Base-by-base conservation (phyloP, 2,329 filamentous ascomycete genomes). In the Aspergillus tanneri region DNA sequence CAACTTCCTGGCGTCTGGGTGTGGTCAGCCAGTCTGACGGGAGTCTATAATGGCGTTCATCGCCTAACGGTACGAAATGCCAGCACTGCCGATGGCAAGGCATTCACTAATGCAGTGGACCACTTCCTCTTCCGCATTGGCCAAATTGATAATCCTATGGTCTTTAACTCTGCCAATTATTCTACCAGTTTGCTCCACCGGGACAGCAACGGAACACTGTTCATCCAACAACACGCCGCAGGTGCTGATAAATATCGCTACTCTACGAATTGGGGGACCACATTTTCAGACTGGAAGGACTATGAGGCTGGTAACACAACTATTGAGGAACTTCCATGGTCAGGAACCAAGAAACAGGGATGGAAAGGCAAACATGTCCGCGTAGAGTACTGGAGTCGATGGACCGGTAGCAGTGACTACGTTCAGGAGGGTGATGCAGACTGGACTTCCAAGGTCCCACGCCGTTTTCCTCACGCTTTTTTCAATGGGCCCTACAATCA, bases 241-340 rank as follows among this genome's bases (percentile, higher is more conserved):
- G 83, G 83, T 18, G 83, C 83, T 7, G 78, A 82, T 57, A 76
- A 77, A 55, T 86, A 78, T 68, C 79, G 83, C 9, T 85, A 83
- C 60, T 81, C 79, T 14, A 77, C 78, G 24, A 82, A 82, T 49
- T 86, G 79, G 74, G 82, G 79, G 10, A 79, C 75, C 3, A 72
- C 73, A 0, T 86, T 80, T 71, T 83, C 77, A 34, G 63, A 78
- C 3, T 86, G 83, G 83, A 61, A 71, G 18, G 65, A 73, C 8
- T 86, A 85, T 60, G 60, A 57, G 12, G 76, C 78, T 25, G 75
- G 73, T 3, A 78, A 79, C 42, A 70, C 70, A 4, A 74, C 72
- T 12, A 67, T 83, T 21, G 54, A 71, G 14, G 62, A 70, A 36
- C 74, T 78, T 49, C 56, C 70, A 3, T 86, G 83, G 83, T 74